Evolutionary conservation across 108 stramenopile species (phyloP).

Genomic region (Nitzschia sp.): DNA sequence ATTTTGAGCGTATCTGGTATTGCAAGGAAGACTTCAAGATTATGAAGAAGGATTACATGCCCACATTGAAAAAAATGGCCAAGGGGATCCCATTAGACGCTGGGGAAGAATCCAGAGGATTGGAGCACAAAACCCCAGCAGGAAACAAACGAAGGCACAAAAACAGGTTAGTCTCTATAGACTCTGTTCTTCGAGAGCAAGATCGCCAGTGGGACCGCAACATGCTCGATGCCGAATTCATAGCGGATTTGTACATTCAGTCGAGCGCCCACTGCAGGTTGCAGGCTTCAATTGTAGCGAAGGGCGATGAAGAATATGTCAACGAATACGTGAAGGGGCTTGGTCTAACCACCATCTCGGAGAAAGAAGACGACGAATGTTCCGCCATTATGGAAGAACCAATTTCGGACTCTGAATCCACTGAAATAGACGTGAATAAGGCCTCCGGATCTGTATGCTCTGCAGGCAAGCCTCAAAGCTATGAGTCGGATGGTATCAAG

Average conservation of each 20-base stretch:
- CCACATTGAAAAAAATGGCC: slow-evolving; percentile 13
- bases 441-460: too few species aligned
- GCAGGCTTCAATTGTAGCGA: slow-evolving; percentile 8
- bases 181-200: slow-evolving; percentile 15
- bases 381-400: background rate
- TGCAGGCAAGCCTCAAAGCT: too few species aligned
- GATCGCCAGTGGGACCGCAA: slow-evolving; percentile 24
- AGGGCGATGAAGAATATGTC: slow-evolving; percentile 13
- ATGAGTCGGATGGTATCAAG: background rate
- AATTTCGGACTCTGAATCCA: background rate
- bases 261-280: slow-evolving; percentile 11
- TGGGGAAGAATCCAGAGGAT: slow-evolving; percentile 8
- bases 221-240: slow-evolving; percentile 3
- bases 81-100: slow-evolving; percentile 2
- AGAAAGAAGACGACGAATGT: background rate
- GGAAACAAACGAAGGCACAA: slow-evolving; percentile 18
- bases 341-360: background rate
- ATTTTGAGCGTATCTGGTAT: slow-evolving; percentile 9
- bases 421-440: background rate
- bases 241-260: slow-evolving; percentile 20
- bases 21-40: slow-evolving; percentile 12
- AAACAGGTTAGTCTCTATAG: slow-evolving; percentile 6
- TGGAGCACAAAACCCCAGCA: slow-evolving; percentile 18
- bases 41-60: slow-evolving; percentile 17
- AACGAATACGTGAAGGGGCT: background rate